A percentile compares a stretch with the other conserved stretches of the same genome.
These are phyloP conservation scores for Chaetomium globosum DNA, from an alignment of 2,329 filamentous ascomycete species.

Conservation along the genomic window DNA sequence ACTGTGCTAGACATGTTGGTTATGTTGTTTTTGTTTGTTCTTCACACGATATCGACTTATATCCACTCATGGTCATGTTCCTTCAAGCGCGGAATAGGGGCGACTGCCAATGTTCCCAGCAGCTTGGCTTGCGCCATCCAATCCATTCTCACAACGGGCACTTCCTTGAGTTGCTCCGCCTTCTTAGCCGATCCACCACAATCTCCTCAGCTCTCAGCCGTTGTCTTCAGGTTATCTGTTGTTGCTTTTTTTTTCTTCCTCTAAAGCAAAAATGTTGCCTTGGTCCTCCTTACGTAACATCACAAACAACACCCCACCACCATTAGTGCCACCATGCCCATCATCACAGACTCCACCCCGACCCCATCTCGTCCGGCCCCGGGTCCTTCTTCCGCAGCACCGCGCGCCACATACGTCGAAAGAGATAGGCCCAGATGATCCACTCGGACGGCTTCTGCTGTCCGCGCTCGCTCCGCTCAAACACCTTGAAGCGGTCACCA, in stretches of 20 bases:
- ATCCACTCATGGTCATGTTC: neutral
- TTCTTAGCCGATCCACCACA: neutral
- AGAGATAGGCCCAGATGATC: neutral
- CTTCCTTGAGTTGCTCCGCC: no score
- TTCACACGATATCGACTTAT: neutral
- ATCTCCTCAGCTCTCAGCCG: neutral
- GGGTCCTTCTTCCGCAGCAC: neutral
- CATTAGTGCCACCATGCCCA: no score
- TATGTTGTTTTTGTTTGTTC: neutral
- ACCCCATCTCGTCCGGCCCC: neutral
- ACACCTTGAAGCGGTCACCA: slow-evolving; percentile 3
- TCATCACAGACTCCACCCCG: neutral
- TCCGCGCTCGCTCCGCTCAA: neutral
- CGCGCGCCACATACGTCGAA: neutral
- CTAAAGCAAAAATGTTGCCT: neutral
- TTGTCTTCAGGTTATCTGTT: neutral
- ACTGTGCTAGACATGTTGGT: neutral
- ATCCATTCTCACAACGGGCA: neutral
- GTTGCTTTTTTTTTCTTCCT: neutral
- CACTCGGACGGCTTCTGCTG: slow-evolving; percentile 13
- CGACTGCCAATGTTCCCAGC: neutral
- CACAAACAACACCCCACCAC: neutral
- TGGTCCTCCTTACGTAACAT: neutral
- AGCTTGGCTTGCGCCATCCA: neutral
- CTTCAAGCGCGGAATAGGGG: neutral